phyloP scores from a whole-genome alignment of 164 flowering plant genomes.

The Houttuynia cordata region DNA sequence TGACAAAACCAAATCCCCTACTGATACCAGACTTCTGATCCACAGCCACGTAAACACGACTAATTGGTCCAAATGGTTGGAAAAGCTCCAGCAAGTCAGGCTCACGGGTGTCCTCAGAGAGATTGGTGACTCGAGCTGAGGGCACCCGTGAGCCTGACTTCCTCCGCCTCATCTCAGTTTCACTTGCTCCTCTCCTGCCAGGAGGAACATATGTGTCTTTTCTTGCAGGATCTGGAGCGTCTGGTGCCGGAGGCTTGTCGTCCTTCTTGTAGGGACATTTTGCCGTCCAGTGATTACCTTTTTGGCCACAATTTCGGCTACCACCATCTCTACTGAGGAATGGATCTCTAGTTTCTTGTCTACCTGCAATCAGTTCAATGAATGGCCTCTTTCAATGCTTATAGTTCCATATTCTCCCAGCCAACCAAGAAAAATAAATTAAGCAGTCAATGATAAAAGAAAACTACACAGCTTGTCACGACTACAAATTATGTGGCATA shows the following conservation, averaged over 20 bases:
- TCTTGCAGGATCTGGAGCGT: slow-evolving; percentile 16
- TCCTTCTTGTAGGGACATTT: slow-evolving; percentile 70
- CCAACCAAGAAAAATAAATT: background rate
- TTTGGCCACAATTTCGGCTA: slow-evolving; percentile 71
- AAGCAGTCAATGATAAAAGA: background rate
- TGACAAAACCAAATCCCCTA: slow-evolving; percentile 51
- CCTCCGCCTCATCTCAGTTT: slow-evolving; percentile 35
- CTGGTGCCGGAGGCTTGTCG: slow-evolving; percentile 38
- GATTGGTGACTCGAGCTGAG: slow-evolving; percentile 44
- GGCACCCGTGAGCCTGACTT: slow-evolving; percentile 57
- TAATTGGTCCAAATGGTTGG: slow-evolving; percentile 35
- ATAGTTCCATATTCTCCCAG: background rate
- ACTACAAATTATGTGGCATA: no score
- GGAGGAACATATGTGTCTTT: slow-evolving; percentile 60
- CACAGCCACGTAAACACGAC: slow-evolving; percentile 38
- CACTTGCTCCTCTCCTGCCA: slow-evolving; percentile 26
- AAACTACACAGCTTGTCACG: no score
- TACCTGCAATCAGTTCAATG: slow-evolving; percentile 25
- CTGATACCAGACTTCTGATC: slow-evolving; percentile 47
- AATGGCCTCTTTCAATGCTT: no score
- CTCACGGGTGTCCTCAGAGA: slow-evolving; percentile 47
- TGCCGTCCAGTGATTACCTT: slow-evolving; percentile 81
- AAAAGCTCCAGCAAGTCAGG: slow-evolving; percentile 46
- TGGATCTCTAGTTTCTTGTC: slow-evolving; percentile 55
- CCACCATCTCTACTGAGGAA: slow-evolving; percentile 63